Conservation (phyloP, 2,329 filamentous ascomycete species). For the Phialocephala subalpina region DNA sequence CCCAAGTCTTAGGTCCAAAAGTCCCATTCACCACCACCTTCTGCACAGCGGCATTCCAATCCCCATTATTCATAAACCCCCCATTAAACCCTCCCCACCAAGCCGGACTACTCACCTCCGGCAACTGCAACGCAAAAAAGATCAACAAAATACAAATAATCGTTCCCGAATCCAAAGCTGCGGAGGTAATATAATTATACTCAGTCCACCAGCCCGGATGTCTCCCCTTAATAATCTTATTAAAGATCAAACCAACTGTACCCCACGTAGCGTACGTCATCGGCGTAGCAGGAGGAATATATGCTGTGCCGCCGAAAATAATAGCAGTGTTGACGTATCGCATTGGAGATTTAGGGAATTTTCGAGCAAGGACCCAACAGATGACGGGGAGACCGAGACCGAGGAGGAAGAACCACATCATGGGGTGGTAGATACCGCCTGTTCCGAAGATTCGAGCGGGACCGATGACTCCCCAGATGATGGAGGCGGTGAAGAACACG, state of each 20-base stretch:
- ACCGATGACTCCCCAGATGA: constrained; percentile 65
- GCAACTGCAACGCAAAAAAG: constrained; percentile 67
- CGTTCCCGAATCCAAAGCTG: constrained; percentile 73
- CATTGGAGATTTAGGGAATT: constrained; percentile 66
- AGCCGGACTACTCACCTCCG: constrained; percentile 58
- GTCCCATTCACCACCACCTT: constrained; percentile 25
- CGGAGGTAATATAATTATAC: constrained; percentile 68
- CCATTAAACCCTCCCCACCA: constrained; percentile 56
- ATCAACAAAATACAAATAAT: constrained; percentile 73
- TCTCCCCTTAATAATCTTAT: constrained; percentile 43
- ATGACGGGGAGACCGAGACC: constrained; percentile 68
- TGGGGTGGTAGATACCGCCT: constrained; percentile 64
- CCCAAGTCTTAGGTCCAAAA: constrained; percentile 33
- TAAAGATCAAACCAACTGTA: constrained; percentile 69
- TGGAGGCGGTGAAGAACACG: constrained; percentile 64
- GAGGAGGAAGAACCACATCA: constrained; percentile 77
- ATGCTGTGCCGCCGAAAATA: constrained; percentile 70
- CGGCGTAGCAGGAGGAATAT: constrained; percentile 73
- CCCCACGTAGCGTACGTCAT: constrained; percentile 62
- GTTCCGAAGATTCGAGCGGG: constrained; percentile 65
- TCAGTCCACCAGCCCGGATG: constrained; percentile 79
- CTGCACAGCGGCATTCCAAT: constrained; percentile 28
- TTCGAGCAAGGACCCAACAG: constrained; percentile 63
- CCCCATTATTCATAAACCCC: constrained; percentile 21
- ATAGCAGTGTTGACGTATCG: constrained; percentile 74